Conservation (phyloP, 179 eudicot species). For the Spergularia azorica region DNA sequence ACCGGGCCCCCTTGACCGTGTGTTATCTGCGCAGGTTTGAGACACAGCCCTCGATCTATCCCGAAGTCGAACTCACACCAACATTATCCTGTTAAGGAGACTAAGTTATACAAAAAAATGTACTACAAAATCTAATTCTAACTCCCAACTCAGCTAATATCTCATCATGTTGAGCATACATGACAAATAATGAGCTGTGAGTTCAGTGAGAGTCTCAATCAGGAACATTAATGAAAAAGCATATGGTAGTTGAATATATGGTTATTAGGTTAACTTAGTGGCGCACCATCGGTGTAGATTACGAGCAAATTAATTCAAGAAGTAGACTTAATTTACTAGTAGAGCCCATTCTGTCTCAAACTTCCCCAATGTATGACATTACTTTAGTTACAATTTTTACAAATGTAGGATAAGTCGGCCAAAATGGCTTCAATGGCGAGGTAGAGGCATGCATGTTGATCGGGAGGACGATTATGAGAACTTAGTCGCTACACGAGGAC, state of each 20-base stretch:
- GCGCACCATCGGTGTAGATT: not conserved
- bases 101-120: too few relatives aligned
- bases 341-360: not conserved
- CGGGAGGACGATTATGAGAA: too few relatives aligned
- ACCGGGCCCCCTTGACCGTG: too few relatives aligned
- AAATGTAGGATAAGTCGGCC: too few relatives aligned
- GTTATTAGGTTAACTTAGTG: constrained; percentile 10
- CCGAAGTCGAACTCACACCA: too few relatives aligned
- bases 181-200: constrained; percentile 23
- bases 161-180: not conserved
- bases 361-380: not conserved
- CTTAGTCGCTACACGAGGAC: too few relatives aligned
- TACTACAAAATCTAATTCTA: not conserved
- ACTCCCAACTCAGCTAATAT: not conserved
- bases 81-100: not conserved
- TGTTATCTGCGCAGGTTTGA: too few relatives aligned
- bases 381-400: not conserved
- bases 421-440: too few relatives aligned
- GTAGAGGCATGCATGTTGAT: too few relatives aligned
- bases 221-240: constrained; percentile 9
- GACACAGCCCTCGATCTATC: too few relatives aligned
- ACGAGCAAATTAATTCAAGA: not conserved
- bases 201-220: not conserved
- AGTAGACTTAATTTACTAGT: not conserved
- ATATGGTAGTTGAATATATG: constrained; percentile 10